Conservation (phyloP, 768 basidiomycete genomes). For the Agaricus sinodeliciosus region DNA sequence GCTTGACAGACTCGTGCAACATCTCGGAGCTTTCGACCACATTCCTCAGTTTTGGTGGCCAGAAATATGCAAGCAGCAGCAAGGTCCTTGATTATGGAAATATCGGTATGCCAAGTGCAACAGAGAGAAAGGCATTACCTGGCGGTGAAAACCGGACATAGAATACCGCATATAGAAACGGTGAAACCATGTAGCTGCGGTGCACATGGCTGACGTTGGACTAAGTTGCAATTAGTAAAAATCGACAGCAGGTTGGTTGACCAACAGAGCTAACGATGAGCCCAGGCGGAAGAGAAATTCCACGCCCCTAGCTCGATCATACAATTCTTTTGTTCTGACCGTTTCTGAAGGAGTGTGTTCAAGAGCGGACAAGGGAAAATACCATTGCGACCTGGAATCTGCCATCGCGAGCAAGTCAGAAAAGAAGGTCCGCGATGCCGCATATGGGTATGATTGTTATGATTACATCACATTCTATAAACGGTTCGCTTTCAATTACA, state of each 20-base stretch:
- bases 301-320: constrained; percentile 74
- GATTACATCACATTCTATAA: constrained; percentile 7
- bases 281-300: constrained; percentile 84
- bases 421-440: constrained; percentile 13
- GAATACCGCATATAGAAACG: constrained; percentile 86
- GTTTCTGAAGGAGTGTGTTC: constrained; percentile 50
- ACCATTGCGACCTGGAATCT: constrained; percentile 49
- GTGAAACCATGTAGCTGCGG: constrained; percentile 88
- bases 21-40: constrained; percentile 79
- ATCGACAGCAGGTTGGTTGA: constrained; percentile 16
- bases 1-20: constrained; percentile 71
- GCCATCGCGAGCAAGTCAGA: not conserved
- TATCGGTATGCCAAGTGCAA: constrained; percentile 9
- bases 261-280: constrained; percentile 70
- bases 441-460: not conserved
- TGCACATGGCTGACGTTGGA: constrained; percentile 75
- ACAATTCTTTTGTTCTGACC: constrained; percentile 64
- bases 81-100: constrained; percentile 49
- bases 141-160: constrained; percentile 75
- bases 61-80: constrained; percentile 84
- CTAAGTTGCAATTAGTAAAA: constrained; percentile 29
- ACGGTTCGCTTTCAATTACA: not conserved
- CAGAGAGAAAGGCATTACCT: constrained; percentile 39
- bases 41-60: constrained; percentile 90
- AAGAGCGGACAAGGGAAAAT: constrained; percentile 59